These are phyloP conservation scores for Aspergillus campestris DNA, from an alignment of 495 filamentous ascomycete species.

Conservation along the genomic window DNA sequence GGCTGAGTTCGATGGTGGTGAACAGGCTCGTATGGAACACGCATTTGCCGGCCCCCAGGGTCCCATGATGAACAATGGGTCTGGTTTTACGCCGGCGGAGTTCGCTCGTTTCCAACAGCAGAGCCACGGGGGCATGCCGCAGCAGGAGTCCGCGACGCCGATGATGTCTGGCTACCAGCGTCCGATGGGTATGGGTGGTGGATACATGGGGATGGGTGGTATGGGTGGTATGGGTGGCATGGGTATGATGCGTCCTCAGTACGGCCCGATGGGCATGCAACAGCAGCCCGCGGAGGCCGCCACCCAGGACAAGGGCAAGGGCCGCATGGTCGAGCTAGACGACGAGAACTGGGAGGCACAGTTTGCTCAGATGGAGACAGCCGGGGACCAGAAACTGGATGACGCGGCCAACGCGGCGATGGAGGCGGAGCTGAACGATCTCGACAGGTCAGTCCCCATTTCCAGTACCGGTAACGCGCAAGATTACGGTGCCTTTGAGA, in stretches of 20 bases:
- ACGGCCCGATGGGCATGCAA: conserved; percentile 34
- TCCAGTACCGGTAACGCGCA: conserved; percentile 25
- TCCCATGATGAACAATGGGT: conserved; percentile 33
- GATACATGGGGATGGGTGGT: conserved; percentile 34
- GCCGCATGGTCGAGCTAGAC: conserved; percentile 83
- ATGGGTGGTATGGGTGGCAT: conserved; percentile 34
- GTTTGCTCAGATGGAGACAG: conserved; percentile 79
- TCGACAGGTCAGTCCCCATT: conserved; percentile 71
- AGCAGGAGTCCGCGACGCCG: conserved; percentile 47
- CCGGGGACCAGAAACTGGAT: conserved; percentile 54
- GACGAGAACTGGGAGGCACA: conserved; percentile 93
- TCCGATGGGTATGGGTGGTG: conserved; percentile 50
- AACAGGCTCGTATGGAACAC: conserved; percentile 72
- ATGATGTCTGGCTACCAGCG: conserved; percentile 50
- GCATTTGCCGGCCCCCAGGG: conserved; percentile 55
- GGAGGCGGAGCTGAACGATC: conserved; percentile 80
- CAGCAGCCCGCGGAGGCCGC: conserved; percentile 42
- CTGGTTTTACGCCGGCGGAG: conserved; percentile 72
- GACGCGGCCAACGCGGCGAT: conserved; percentile 66
- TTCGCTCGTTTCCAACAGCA: conserved; percentile 79
- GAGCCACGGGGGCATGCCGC: conserved; percentile 44
- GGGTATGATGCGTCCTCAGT: conserved; percentile 33
- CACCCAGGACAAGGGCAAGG: conserved; percentile 72
- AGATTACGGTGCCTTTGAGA: conserved; percentile 76
- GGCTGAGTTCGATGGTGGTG: conserved; percentile 56